Evolutionary conservation across 768 basidiomycete genomes (phyloP).

Genomic region (Pisolithus tinctorius): DNA sequence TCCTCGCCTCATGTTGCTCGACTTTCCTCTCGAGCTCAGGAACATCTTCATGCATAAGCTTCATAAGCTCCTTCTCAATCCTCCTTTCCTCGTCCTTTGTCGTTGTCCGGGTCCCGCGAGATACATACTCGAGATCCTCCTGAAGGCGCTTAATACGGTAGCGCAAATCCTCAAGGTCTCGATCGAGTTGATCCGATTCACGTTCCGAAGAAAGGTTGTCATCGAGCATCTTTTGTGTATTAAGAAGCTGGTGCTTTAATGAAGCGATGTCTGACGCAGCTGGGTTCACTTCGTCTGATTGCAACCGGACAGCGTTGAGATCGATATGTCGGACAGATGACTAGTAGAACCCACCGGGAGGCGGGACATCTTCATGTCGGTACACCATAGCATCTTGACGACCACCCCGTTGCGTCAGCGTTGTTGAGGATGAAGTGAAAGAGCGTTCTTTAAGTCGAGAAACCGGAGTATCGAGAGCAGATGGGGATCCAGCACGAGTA

Average conservation of each 20-base stretch:
- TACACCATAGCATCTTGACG: constrained; percentile 90
- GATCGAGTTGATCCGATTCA: constrained; percentile 85
- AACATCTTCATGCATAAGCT: constrained; percentile 82
- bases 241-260: constrained; percentile 77
- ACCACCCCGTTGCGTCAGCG: constrained; percentile 41
- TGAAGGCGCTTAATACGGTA: constrained; percentile 82
- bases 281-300: constrained; percentile 57
- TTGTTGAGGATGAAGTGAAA: constrained; percentile 49
- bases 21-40: constrained; percentile 87
- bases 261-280: constrained; percentile 69
- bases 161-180: constrained; percentile 80
- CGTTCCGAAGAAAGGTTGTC: constrained; percentile 58
- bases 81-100: constrained; percentile 81
- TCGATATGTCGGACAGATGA: constrained; percentile 80
- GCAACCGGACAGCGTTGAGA: constrained; percentile 69
- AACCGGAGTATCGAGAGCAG: constrained; percentile 42
- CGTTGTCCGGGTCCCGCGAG: constrained; percentile 61
- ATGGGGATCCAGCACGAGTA: constrained; percentile 63
- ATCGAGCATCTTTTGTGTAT: constrained; percentile 77
- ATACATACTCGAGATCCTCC: constrained; percentile 86
- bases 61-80: constrained; percentile 81
- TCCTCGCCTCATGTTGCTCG: constrained; percentile 68
- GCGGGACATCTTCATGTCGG: constrained; percentile 65
- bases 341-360: constrained; percentile 65
- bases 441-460: constrained; percentile 68